Conservation (phyloP, 257 asterid species). For the Fraxinus americana region DNA sequence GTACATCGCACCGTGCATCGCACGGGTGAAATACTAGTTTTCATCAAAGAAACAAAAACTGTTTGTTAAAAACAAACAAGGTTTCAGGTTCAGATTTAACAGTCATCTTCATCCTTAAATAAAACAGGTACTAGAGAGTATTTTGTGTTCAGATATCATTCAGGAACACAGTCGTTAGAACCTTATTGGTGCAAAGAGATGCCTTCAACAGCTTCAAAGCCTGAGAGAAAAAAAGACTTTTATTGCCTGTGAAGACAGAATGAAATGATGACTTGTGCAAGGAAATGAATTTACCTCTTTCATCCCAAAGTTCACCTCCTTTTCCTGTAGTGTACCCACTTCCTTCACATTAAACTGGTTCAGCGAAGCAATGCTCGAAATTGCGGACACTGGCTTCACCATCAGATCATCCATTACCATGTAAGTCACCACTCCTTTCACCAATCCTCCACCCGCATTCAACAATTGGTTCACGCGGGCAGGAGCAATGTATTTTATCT, state of each 20-base stretch:
- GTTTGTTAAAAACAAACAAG: too few species aligned
- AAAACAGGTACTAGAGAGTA: too few species aligned
- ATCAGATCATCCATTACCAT: constrained; percentile 43
- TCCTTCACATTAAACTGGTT: constrained; percentile 28
- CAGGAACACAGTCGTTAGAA: neutral
- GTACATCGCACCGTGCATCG: too few species aligned
- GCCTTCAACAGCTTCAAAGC: too few species aligned
- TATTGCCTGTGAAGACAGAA: too few species aligned
- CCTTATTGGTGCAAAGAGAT: neutral
- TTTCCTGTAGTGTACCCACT: constrained; percentile 33
- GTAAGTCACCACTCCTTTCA: constrained; percentile 31
- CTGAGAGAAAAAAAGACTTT: neutral
- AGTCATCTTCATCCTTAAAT: neutral
- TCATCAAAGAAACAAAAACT: too few species aligned
- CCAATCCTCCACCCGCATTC: constrained; percentile 29
- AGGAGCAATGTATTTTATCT: neutral
- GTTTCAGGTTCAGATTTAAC: too few species aligned
- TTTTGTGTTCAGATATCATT: neutral
- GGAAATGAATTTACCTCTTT: constrained; percentile 21
- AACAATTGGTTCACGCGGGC: neutral
- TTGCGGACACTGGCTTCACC: constrained; percentile 38
- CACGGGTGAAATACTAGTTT: too few species aligned
- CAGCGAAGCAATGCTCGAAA: constrained; percentile 34
- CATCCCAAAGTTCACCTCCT: constrained; percentile 31
- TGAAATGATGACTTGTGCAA: too few species aligned